A percentile compares a stretch with the other conserved stretches of the same genome.
Conservation (phyloP, 23 red algal genomes). For the Agarophyton chilense region DNA sequence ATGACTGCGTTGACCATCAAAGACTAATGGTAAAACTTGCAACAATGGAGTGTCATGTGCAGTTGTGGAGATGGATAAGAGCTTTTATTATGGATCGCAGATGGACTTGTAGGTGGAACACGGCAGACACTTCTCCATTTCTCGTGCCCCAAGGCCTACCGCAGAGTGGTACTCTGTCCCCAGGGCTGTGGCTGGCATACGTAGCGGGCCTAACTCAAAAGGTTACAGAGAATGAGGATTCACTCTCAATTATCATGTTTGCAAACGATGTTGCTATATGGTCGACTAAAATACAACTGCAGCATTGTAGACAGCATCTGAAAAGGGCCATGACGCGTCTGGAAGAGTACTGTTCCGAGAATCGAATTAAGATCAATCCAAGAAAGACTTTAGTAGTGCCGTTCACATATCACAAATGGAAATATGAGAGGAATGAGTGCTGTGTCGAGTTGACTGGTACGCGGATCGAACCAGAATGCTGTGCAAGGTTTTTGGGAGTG, state of each 20-base stretch:
- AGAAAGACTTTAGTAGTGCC: background rate
- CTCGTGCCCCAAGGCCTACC: background rate
- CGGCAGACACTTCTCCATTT: background rate
- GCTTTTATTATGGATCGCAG: background rate
- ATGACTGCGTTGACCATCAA: background rate
- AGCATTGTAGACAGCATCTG: background rate
- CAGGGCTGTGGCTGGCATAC: background rate
- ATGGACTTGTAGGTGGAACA: slow-evolving; percentile 11
- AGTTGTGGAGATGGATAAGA: slow-evolving; percentile 1
- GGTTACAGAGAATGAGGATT: background rate
- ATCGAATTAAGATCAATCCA: background rate
- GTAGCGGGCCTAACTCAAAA: background rate
- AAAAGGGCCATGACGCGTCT: background rate
- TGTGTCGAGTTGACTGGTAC: background rate
- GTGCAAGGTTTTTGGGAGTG: background rate
- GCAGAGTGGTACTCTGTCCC: background rate
- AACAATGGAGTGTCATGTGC: background rate
- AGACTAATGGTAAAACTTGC: background rate
- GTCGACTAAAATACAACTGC: background rate
- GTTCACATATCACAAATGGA: background rate
- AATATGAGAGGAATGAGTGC: background rate
- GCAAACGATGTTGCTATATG: background rate
- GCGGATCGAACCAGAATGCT: background rate
- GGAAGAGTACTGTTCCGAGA: background rate
- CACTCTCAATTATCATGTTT: background rate